A percentile compares a stretch with the other conserved stretches of the same genome.
Evolutionary conservation across 306 rosid genomes (phyloP).

Genomic region (Echinosophora koreensis): DNA sequence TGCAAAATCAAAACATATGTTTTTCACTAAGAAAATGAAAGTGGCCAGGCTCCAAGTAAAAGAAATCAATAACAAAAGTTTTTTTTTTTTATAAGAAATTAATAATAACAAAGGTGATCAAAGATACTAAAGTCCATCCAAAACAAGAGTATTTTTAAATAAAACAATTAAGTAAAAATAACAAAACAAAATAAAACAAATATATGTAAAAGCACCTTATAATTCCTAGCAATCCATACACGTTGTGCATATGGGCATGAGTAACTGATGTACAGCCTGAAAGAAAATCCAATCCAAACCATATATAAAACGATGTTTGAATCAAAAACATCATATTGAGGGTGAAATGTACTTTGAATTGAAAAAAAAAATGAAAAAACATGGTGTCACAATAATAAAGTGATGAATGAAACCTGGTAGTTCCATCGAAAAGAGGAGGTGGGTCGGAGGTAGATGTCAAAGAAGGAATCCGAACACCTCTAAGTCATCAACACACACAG

Average conservation of each 20-base stretch:
- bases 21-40: neutral
- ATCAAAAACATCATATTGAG: too few species aligned
- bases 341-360: neutral
- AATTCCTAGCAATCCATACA: constrained; percentile 79
- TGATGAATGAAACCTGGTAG: constrained; percentile 57
- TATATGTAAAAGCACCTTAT: constrained; percentile 58
- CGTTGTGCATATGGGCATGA: constrained; percentile 76
- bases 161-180: neutral
- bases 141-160: neutral
- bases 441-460: constrained; percentile 64
- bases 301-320: neutral
- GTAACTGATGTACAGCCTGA: constrained; percentile 63
- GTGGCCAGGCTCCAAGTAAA: neutral
- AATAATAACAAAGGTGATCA: neutral
- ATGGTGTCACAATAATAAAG: neutral
- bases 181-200: neutral
- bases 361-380: neutral
- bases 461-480: constrained; percentile 47
- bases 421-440: constrained; percentile 77
- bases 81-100: too few species aligned
- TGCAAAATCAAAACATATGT: neutral
- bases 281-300: neutral
- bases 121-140: neutral
- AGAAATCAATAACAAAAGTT: neutral
- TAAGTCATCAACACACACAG: neutral